phyloP scores from a whole-genome alignment of 169 alveolate genomes.

The Plasmodium gonderi region DNA sequence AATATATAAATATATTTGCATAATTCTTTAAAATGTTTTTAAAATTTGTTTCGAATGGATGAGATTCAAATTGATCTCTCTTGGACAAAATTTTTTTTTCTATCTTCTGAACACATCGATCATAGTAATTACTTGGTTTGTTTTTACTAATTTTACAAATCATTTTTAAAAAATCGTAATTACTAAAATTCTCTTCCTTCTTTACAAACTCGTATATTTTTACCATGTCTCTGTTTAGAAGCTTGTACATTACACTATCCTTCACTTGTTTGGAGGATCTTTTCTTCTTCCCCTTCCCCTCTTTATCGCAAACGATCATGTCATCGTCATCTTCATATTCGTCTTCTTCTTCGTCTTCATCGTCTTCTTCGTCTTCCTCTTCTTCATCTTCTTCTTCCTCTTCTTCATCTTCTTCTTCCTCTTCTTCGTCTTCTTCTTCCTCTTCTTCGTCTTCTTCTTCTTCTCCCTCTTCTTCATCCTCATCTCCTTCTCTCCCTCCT shows the following conservation, averaged over 20 bases:
- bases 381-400: not conserved
- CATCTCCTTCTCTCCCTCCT: not conserved
- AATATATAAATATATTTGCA: constrained; percentile 55
- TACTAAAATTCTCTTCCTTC: constrained; percentile 51
- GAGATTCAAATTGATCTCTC: constrained; percentile 74
- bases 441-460: not conserved
- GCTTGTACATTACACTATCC: constrained; percentile 26
- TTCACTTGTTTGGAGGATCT: constrained; percentile 16
- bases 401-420: not conserved
- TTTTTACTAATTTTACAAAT: constrained; percentile 55
- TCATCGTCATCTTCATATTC: not conserved
- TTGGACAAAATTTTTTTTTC: constrained; percentile 69
- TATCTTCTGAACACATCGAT: constrained; percentile 38
- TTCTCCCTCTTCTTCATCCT: not conserved
- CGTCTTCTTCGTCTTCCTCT: not conserved
- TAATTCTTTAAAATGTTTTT: constrained; percentile 72
- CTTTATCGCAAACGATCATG: not conserved
- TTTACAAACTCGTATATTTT: constrained; percentile 44
- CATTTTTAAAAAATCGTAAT: constrained; percentile 66
- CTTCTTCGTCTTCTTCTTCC: not conserved
- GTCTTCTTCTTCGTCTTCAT: not conserved
- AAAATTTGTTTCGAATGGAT: constrained; percentile 61
- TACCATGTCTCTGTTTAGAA: constrained; percentile 40
- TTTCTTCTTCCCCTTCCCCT: not conserved
- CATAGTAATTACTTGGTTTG: constrained; percentile 40